These are phyloP conservation scores for Avena sativa DNA, from an alignment of 176 grass and related monocot genomes.

Conservation along the genomic window DNA sequence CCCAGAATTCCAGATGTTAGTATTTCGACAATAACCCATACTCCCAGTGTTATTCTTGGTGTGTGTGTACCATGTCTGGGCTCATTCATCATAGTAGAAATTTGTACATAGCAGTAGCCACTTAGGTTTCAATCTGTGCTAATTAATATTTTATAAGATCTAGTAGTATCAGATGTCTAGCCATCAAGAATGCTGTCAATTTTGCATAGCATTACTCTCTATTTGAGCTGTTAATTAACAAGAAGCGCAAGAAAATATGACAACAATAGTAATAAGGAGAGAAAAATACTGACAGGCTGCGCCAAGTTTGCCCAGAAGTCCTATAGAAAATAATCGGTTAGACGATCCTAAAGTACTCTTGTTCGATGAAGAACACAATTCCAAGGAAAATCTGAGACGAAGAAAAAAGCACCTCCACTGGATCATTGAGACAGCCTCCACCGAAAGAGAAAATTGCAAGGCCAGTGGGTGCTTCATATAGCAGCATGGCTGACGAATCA, in stretches of 20 bases:
- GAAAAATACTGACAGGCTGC: neutral
- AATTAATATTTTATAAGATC: no score
- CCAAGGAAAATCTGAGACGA: neutral
- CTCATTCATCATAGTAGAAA: neutral
- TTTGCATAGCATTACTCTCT: neutral
- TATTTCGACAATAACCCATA: neutral
- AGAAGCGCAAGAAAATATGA: no score
- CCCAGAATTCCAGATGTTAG: no score
- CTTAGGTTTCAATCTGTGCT: neutral
- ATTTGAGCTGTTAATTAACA: neutral
- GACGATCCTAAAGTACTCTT: neutral
- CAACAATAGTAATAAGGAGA: no score
- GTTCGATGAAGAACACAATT: neutral
- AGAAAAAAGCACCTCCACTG: neutral
- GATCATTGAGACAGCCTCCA: neutral
- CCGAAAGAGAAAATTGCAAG: neutral
- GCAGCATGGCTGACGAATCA: neutral
- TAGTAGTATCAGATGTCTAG: no score
- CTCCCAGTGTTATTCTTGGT: neutral
- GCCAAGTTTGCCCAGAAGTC: no score
- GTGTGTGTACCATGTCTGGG: neutral
- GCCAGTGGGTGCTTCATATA: neutral
- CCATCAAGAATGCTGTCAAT: neutral
- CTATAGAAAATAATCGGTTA: neutral
- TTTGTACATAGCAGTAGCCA: neutral